Base-by-base conservation (phyloP, 1,284 basidiomycete species). In the Ganoderma boninense region DNA sequence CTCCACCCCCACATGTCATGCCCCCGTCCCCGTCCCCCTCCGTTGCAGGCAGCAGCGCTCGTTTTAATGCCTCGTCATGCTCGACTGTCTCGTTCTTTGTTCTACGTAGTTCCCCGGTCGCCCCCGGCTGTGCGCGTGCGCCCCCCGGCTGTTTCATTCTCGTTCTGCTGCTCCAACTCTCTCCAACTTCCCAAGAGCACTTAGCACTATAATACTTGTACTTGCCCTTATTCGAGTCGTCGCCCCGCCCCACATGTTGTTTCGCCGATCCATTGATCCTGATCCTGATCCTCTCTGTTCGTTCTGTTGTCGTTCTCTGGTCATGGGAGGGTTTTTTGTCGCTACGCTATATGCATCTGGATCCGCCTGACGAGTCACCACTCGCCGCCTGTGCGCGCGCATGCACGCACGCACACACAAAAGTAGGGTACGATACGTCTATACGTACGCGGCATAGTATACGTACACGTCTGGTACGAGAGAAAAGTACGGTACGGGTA, bases 351-450 rank as follows among this genome's bases (percentile, higher is more conserved):
- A 57, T n/a, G 18, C 35, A 38, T n/a, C 2, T 38, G 38, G 57
- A 60, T 13, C n/a, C 29, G 13, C 35, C 7, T 38, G 18, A 32
- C 11, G 35, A 8, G 20, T 10, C 35, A 10, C 6, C 35, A 32
- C n/a, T n/a, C n/a, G n/a, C n/a, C n/a, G 35, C 18, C 29, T 23
- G 54, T 23, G 54, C 54, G 29, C 54, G 14, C 29, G 11, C 20
- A 8, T 16, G 40, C 32, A 60, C 26, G 29, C 54, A 16, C 29
- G 20, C 35, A 8, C 29, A 60, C 32, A 60, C 43, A 64, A 64
- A 64, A 64, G 62, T 64, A 64, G 43, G 44, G 62, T 64, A 64
- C 62, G 62, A 64, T 64, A 64, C 44, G 43, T 64, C 62, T 60
- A 40, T 35, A 49, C 62, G 62, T 64, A 64, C 62, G n/a, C 61